Evolutionary conservation across 78 protist species (phyloP), one percentile per base, ranked within the genome.

Genomic region (Neovahlkampfia damariscottae): DNA sequence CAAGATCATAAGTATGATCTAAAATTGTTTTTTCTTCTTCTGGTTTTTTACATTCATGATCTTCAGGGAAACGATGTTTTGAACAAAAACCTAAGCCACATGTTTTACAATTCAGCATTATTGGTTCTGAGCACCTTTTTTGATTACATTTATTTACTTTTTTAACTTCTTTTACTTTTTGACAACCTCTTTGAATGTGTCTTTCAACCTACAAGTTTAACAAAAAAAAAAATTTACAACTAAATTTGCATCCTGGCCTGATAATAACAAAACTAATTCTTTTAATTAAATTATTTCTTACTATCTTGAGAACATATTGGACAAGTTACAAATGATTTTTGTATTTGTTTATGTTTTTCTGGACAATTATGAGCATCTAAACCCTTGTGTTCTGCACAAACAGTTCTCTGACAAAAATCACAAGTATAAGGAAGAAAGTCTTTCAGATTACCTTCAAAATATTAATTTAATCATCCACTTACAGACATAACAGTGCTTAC

Each of bases 361-460:
- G n/a, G n/a, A n/a, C n/a, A n/a, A n/a, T 9, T 37, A 85, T 77
- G 58, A 72, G 71, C 10, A 67, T 79, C n/a, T 78, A 76, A 27
- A 36, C 2, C 10, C 19, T 27, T 7, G 62, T 41, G 30, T 39
- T 9, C 36, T 89, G 90, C 27, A 85, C 88, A 7, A 78, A 29
- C 93, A 89, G 85, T 35, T 89, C 93, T 40, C 93, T 89, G 10
- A 89, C 89, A 34, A 84, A 85, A 84, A 85, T 83, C 30, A 89
- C 67, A 39, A 89, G 89, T 73, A 39, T 88, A 40, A 6, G 81
- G 31, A 79, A 80, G 74, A 29, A 1, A 1, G 7, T n/a, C 81
- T 1, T 28, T 35, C 30, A 84, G 72, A 2, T 3, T 78, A 0
- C 35, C 29, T 7, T 32, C 58, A 2, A 41, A 3, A 3, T 5